Percentiles rank a stretch among this genome's conserved stretches.
phyloP scores from a whole-genome alignment of 306 rosid genomes.

The Trifolium subterraneum region DNA sequence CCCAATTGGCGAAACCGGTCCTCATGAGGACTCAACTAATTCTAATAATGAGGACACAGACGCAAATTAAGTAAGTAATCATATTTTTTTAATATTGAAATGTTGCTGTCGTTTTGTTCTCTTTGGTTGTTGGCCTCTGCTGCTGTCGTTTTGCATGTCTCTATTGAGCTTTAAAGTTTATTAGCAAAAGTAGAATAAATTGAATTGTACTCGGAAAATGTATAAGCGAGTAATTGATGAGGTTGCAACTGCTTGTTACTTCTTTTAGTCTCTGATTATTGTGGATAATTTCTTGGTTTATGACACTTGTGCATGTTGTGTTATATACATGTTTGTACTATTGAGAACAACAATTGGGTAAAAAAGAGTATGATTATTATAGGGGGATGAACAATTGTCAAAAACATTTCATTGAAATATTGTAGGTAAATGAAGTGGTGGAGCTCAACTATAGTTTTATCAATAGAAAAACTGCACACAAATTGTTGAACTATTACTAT shows the following conservation, averaged over 20 bases:
- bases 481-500: constrained; percentile 4
- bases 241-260: too few relatives aligned
- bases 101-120: too few relatives aligned
- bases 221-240: constrained; percentile 5
- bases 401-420: constrained; percentile 13
- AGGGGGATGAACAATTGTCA: neutral
- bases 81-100: too few relatives aligned
- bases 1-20: too few relatives aligned
- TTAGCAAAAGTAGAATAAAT: constrained; percentile 8
- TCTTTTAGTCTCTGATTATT: too few relatives aligned
- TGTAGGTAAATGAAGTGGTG: constrained; percentile 23
- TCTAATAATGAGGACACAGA: too few relatives aligned
- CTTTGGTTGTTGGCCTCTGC: too few relatives aligned
- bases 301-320: too few relatives aligned
- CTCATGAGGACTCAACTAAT: too few relatives aligned
- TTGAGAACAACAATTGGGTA: constrained; percentile 19
- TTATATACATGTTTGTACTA: neutral
- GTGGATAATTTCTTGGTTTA: too few relatives aligned
- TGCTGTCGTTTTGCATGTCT: too few relatives aligned
- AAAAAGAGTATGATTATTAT: constrained; percentile 9
- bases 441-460: constrained; percentile 20
- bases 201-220: neutral
- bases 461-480: neutral
- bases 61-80: too few relatives aligned
- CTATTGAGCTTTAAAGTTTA: constrained; percentile 16